Conservation (phyloP, 176 grass and related monocot genomes). For the Panicum miliaceum region DNA sequence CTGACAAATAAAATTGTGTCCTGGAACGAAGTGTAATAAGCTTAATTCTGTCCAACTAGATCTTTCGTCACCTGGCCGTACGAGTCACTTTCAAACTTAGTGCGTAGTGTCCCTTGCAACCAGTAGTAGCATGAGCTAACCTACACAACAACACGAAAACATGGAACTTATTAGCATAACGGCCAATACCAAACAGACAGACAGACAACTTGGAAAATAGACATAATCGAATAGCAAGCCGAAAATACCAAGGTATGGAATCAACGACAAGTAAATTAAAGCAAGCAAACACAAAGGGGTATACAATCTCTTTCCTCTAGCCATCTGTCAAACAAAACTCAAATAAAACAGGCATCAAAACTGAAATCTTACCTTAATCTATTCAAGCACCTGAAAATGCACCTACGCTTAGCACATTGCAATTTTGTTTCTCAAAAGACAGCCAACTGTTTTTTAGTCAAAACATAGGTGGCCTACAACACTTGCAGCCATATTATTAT, state of each 20-base stretch:
- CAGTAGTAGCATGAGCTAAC: not conserved
- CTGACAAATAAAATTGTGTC: not conserved
- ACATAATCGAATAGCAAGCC: not conserved
- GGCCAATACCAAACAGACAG: not conserved
- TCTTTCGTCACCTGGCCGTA: not conserved
- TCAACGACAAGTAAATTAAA: not conserved
- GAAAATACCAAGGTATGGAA: not conserved
- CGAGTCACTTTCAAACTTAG: not conserved
- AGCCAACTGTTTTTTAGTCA: not conserved
- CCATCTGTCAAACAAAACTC: not conserved
- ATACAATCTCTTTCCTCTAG: not conserved
- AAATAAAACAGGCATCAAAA: not conserved
- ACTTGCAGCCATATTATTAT: not conserved
- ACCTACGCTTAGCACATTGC: not conserved
- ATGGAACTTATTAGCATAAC: not conserved
- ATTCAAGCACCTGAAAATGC: not conserved
- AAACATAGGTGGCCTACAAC: not conserved
- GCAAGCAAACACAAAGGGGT: too few relatives aligned
- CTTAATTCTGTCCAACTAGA: conserved; percentile 1
- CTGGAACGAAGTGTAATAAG: not conserved
- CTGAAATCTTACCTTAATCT: not conserved
- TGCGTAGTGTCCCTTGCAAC: not conserved
- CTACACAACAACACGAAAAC: not conserved
- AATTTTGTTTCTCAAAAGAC: not conserved
- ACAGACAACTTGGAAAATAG: not conserved